These are phyloP conservation scores for Plasmodium gaboni DNA, from an alignment of 169 alveolate species.

Conservation along the genomic window DNA sequence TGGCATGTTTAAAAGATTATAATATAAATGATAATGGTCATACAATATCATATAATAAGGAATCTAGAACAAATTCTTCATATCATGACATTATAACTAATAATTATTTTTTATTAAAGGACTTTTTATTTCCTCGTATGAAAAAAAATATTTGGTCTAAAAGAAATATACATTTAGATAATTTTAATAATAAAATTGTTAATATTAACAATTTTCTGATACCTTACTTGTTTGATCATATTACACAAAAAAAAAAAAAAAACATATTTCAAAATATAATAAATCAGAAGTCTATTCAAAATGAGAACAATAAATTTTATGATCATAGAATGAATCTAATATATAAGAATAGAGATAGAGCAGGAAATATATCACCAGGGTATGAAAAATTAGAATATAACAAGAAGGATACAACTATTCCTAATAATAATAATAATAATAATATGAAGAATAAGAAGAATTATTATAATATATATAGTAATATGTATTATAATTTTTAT, in stretches of 20 bases:
- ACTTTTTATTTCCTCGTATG: not conserved
- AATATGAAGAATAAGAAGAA: not conserved
- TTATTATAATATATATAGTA: not conserved
- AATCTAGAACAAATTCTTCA: not conserved
- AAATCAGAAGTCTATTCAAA: not conserved
- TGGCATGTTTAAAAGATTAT: constrained; percentile 65
- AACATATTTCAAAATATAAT: not conserved
- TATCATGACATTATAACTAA: not conserved
- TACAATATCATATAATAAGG: not conserved
- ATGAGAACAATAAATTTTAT: not conserved
- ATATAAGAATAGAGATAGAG: no score
- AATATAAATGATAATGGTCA: not conserved
- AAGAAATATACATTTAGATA: not conserved
- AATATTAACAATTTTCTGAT: not conserved
- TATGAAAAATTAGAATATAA: not conserved
- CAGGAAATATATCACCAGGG: no score
- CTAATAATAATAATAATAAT: not conserved
- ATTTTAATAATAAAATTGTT: not conserved
- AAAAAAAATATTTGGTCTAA: not conserved
- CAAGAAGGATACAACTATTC: not conserved
- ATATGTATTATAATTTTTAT: not conserved
- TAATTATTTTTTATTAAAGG: not conserved
- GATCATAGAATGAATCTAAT: no score
- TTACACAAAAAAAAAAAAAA: not conserved
- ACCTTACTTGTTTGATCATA: not conserved